phyloP scores from a whole-genome alignment of 345 rosid genomes.

The Populus simonii region DNA sequence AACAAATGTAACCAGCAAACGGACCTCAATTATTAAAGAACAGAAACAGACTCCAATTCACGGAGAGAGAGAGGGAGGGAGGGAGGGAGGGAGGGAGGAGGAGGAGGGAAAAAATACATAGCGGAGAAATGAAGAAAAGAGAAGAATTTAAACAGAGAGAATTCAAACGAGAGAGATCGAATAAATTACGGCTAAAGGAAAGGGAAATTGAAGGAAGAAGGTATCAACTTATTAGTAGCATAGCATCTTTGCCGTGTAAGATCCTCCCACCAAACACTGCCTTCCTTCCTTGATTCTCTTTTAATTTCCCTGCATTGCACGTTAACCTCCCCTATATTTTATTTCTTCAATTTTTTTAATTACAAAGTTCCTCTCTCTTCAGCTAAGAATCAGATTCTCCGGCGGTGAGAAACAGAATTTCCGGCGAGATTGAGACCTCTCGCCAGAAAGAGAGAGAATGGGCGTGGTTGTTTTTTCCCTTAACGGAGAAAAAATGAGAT shows the following conservation, averaged over 20 bases:
- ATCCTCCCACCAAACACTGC: slow-evolving; percentile 21
- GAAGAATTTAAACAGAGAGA: slow-evolving; percentile 21
- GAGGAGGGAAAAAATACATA: background rate
- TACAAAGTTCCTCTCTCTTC: slow-evolving; percentile 15
- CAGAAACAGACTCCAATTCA: background rate
- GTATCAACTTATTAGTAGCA: slow-evolving; percentile 23
- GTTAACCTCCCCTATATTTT: slow-evolving; percentile 37
- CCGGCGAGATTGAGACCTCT: slow-evolving; percentile 42
- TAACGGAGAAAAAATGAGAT: slow-evolving; percentile 12
- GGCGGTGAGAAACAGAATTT: slow-evolving; percentile 7
- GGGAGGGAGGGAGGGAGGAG: background rate
- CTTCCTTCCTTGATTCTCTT: slow-evolving; percentile 22
- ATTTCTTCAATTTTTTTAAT: background rate
- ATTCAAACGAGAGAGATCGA: slow-evolving; percentile 26
- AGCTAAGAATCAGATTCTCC: background rate
- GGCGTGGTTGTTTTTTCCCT: background rate
- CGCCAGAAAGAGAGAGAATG: slow-evolving; percentile 25
- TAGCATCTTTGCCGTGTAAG: slow-evolving; percentile 37
- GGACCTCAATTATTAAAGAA: slow-evolving; percentile 11
- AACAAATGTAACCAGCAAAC: background rate
- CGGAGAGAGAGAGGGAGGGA: background rate
- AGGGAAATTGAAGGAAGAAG: slow-evolving; percentile 40
- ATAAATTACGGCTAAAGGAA: slow-evolving; percentile 55
- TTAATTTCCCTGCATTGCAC: slow-evolving; percentile 53
- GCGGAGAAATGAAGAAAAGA: slow-evolving; percentile 4